A percentile compares a stretch with the other conserved stretches of the same genome.
phyloP scores from a whole-genome alignment of 2,329 filamentous ascomycete species.

The Colletotrichum siamense region DNA sequence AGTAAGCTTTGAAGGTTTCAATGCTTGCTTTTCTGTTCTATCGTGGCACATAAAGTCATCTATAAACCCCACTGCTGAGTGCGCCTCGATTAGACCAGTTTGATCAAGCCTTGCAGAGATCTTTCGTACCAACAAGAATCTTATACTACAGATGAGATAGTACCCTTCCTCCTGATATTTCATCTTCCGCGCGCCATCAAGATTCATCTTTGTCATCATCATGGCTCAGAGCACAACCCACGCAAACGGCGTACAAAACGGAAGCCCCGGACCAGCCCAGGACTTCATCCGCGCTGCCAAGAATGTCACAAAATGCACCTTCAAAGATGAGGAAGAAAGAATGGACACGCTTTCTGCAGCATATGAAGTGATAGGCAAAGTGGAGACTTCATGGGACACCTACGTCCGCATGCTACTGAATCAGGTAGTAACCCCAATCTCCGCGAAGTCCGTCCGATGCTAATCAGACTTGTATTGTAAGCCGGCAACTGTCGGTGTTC shows the following conservation, averaged over 20 bases:
- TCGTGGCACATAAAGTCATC: neutral
- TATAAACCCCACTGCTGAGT: neutral
- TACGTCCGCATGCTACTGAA: neutral
- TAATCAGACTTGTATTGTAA: neutral
- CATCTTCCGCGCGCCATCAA: neutral
- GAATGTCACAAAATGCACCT: neutral
- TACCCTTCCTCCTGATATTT: neutral
- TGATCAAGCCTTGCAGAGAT: neutral
- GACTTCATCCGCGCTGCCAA: neutral
- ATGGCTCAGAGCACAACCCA: neutral
- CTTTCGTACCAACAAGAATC: neutral
- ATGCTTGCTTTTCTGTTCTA: neutral
- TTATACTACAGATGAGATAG: neutral
- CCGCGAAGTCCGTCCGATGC: neutral
- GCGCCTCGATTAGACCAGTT: accelerated
- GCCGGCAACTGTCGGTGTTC: neutral
- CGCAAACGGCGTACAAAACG: neutral
- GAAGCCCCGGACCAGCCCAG: neutral
- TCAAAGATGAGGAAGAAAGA: neutral
- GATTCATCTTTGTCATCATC: neutral
- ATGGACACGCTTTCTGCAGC: neutral
- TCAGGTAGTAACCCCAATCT: neutral
- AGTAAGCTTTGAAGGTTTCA: neutral
- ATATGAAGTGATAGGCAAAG: neutral
- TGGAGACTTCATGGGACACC: conserved; percentile 5